Evolutionary conservation across 2,329 filamentous ascomycete genomes (phyloP).

Genomic region (Graphilbum fragrans): DNA sequence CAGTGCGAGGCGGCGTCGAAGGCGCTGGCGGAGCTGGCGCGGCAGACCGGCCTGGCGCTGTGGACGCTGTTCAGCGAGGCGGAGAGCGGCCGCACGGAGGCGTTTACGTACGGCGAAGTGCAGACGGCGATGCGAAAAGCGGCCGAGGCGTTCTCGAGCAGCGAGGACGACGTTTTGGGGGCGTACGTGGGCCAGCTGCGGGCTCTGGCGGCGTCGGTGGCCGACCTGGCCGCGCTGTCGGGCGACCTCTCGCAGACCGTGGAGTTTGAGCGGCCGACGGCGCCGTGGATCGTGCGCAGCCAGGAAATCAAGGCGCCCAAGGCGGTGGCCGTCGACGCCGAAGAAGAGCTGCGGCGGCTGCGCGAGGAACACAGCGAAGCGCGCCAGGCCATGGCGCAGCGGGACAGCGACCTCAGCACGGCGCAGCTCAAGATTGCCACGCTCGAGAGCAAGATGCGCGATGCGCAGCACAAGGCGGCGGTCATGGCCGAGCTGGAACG

Average conservation of each 20-base stretch:
- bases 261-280: constrained; percentile 63
- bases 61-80: constrained; percentile 45
- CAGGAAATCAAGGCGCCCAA: constrained; percentile 75
- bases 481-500: constrained; percentile 54
- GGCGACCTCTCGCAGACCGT: constrained; percentile 59
- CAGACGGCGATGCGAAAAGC: constrained; percentile 44
- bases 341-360: constrained; percentile 71
- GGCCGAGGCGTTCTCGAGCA: neutral
- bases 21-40: constrained; percentile 53
- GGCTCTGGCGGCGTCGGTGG: constrained; percentile 48
- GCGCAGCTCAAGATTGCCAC: constrained; percentile 87
- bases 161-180: constrained; percentile 52
- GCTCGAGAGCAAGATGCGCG: constrained; percentile 75
- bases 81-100: constrained; percentile 59
- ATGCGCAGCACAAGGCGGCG: constrained; percentile 66
- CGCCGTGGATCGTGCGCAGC: constrained; percentile 76
- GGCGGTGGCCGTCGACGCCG: constrained; percentile 66
- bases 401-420: constrained; percentile 76
- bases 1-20: constrained; percentile 53
- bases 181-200: constrained; percentile 57
- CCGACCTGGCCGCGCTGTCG: constrained; percentile 59
- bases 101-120: constrained; percentile 55
- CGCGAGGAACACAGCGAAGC: constrained; percentile 72
- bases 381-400: constrained; percentile 56
- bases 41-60: constrained; percentile 54